Base-by-base conservation (phyloP, 768 basidiomycete species). In the Pleurotus ostreatus region DNA sequence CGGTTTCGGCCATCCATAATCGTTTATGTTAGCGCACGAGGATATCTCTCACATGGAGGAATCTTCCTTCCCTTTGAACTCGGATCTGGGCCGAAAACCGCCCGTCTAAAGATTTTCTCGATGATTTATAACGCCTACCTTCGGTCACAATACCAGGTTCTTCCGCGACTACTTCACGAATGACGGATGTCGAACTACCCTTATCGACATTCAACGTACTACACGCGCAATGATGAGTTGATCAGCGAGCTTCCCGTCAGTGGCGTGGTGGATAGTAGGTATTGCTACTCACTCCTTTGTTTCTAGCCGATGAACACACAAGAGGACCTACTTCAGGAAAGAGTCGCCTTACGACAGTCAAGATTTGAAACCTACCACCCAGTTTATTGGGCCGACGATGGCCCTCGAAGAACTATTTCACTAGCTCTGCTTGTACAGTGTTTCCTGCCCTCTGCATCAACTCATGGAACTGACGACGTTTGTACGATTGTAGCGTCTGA, bases 201-300 rank as follows among this genome's bases (percentile, higher is more conserved):
- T 12, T 53, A 53, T 41, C 51, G 51, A 41, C 51, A 53, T 53
- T 53, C 51, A 53, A 53, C 51, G 51, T 53, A 53, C 39, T 53
- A 53, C n/a, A 53, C 51, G 13, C 51, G 51, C 51, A 53, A 53
- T 53, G 51, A 53, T 23, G 51, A 53, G 20, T 39, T 18, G 12
- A 53, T 53, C 37, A 53, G 51, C 39, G 51, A 53, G 39, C 51
- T 53, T 20, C 51, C 51, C 15, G 51, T 53, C 9, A 53, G 51
- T 25, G 11, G 39, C 6, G 39, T 39, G 2, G 11, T 15, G 22
- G n/a, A 22, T 41, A 44, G n/a, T 44, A 16, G 51, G 16, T 11
- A 39, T 20, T 16, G 12, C 16, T 12, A 41, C 15, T 53, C 18
- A 16, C 3, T 5, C 8, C 12, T 12, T 40, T 20, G 18, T 9